Evolutionary conservation across 2,329 filamentous ascomycete genomes (phyloP).

Genomic region (Capronia coronata): DNA sequence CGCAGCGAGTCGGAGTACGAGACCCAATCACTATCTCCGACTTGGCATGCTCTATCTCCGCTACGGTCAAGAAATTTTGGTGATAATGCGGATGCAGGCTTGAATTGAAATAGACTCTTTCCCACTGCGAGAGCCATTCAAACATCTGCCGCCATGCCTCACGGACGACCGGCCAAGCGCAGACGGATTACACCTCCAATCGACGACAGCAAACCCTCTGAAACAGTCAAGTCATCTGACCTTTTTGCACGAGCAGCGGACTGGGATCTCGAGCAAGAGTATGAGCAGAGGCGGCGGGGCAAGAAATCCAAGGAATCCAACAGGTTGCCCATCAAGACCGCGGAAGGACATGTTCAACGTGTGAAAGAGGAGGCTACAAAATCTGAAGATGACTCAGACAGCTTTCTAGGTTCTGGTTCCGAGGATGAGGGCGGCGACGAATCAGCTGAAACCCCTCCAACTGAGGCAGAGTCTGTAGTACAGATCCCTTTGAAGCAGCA

Average conservation of each 20-base stretch:
- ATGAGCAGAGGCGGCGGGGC: slow-evolving; percentile 73
- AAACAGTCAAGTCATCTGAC: slow-evolving; percentile 36
- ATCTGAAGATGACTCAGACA: slow-evolving; percentile 52
- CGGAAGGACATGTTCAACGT: slow-evolving; percentile 65
- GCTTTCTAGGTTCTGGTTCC: slow-evolving; percentile 55
- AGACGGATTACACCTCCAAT: slow-evolving; percentile 46
- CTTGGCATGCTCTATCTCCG: not conserved
- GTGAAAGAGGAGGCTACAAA: slow-evolving; percentile 37
- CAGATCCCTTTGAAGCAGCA: slow-evolving; percentile 69
- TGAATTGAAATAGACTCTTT: not conserved
- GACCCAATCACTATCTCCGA: not conserved
- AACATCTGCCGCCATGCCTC: slow-evolving; percentile 37
- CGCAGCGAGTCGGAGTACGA: not conserved
- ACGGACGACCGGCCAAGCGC: slow-evolving; percentile 44
- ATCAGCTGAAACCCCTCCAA: slow-evolving; percentile 35
- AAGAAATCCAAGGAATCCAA: slow-evolving; percentile 69
- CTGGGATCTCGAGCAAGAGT: slow-evolving; percentile 90
- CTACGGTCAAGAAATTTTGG: not conserved
- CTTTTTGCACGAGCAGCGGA: slow-evolving; percentile 69
- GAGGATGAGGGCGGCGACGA: slow-evolving; percentile 50
- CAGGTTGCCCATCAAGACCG: slow-evolving; percentile 78
- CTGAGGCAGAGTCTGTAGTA: slow-evolving; percentile 49
- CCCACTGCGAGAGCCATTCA: not conserved
- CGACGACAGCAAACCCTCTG: slow-evolving; percentile 33
- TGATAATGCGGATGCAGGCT: not conserved